These are phyloP conservation scores for Dothideomycetes sp. DNA, from an alignment of 2,329 filamentous ascomycete species.

Conservation along the genomic window DNA sequence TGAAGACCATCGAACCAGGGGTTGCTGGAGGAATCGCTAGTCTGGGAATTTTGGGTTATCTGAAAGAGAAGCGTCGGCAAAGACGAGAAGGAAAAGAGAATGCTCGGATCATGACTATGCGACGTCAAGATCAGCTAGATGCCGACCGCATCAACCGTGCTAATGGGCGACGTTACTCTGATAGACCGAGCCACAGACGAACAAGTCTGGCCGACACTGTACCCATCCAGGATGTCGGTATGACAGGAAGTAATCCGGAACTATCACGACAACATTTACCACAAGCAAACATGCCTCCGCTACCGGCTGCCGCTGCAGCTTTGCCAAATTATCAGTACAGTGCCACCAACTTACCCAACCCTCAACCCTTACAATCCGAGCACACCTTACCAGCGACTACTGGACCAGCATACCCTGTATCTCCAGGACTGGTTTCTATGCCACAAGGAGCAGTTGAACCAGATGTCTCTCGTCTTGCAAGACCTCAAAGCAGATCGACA, in stretches of 20 bases:
- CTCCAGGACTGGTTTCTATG: conserved; percentile 28
- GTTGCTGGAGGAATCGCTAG: conserved; percentile 41
- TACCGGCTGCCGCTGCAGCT: conserved; percentile 25
- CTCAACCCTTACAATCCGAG: not conserved
- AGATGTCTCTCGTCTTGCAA: conserved; percentile 12
- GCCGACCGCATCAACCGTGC: conserved; percentile 25
- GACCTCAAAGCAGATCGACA: conserved; percentile 6
- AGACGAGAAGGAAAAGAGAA: conserved; percentile 50
- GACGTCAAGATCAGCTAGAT: conserved; percentile 39
- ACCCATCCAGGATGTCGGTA: conserved; percentile 30
- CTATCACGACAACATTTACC: conserved; percentile 30
- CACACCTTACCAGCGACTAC: not conserved
- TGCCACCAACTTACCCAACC: conserved; percentile 1
- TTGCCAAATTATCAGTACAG: conserved; percentile 14
- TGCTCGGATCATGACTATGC: conserved; percentile 49
- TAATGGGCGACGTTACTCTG: conserved; percentile 19
- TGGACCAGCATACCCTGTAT: conserved; percentile 13
- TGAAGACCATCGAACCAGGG: conserved; percentile 25
- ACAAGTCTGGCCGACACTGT: conserved; percentile 24
- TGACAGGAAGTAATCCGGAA: conserved; percentile 36
- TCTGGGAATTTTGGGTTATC: conserved; percentile 30
- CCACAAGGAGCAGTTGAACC: conserved; percentile 19
- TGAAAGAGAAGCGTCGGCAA: conserved; percentile 38
- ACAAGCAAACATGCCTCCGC: conserved; percentile 24
- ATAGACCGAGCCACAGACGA: conserved; percentile 23